phyloP scores from a whole-genome alignment of 164 flowering plant genomes.

The Stephania cephalantha region DNA sequence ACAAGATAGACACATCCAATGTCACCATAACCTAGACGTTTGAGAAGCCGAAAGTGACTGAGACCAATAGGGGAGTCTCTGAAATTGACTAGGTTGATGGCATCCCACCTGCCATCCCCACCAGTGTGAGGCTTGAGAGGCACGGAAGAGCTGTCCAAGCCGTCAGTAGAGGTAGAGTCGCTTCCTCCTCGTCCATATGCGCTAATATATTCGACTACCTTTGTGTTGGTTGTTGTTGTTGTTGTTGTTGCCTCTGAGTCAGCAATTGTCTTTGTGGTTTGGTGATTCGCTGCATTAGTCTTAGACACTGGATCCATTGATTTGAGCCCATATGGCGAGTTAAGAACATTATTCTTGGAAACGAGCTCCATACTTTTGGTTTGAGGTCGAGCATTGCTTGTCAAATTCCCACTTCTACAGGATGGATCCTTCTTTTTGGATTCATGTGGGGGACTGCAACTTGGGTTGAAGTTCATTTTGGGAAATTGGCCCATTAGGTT shows the following conservation, averaged over 20 bases:
- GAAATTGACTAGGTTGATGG: constrained; percentile 36
- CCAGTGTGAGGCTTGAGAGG: constrained; percentile 71
- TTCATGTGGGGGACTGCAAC: constrained; percentile 6
- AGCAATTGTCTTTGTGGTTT: constrained; percentile 7
- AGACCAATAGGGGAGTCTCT: constrained; percentile 48
- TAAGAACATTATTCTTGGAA: neutral
- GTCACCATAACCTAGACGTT: constrained; percentile 79
- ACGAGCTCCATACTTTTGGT: neutral
- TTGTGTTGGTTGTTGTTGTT: constrained; percentile 8
- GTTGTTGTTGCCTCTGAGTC: constrained; percentile 16
- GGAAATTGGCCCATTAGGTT: constrained; percentile 17
- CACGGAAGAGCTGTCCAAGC: constrained; percentile 37
- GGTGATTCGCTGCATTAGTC: neutral
- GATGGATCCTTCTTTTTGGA: neutral
- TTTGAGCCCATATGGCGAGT: neutral
- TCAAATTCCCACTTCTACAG: constrained; percentile 1
- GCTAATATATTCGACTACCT: constrained; percentile 14
- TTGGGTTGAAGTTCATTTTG: constrained; percentile 6
- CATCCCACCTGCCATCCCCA: constrained; percentile 75
- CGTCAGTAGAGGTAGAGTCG: constrained; percentile 25
- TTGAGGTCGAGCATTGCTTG: constrained; percentile 8
- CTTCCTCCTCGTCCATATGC: constrained; percentile 11
- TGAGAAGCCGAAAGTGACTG: constrained; percentile 58
- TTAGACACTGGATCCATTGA: neutral
- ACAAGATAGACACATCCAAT: constrained; percentile 76